phyloP scores from a whole-genome alignment of 148 eudicot species.

The Vaccinium corymbosum region DNA sequence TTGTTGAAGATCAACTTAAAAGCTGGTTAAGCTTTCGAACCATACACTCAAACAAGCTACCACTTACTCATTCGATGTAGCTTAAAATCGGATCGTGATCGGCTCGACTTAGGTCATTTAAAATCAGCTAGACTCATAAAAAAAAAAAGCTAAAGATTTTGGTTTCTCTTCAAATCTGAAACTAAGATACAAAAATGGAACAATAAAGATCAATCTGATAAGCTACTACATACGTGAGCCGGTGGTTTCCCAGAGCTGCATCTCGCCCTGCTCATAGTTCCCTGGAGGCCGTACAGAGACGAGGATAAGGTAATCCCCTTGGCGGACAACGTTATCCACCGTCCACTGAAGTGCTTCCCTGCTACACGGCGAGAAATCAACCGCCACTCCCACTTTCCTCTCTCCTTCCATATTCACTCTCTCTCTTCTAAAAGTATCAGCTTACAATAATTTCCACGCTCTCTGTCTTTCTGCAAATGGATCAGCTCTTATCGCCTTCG shows the following conservation, averaged over 20 bases:
- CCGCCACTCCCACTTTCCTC: slow-evolving; percentile 70
- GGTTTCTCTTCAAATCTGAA: too few species aligned
- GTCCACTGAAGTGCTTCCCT: slow-evolving; percentile 70
- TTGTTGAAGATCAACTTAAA: too few species aligned
- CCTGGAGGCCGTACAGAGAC: slow-evolving; percentile 32
- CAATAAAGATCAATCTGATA: background rate
- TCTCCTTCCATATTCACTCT: slow-evolving; percentile 32
- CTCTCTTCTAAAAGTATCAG: background rate
- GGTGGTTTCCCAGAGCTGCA: slow-evolving; percentile 80
- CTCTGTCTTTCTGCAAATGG: background rate
- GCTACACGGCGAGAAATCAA: slow-evolving; percentile 72
- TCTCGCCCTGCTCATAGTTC: slow-evolving; percentile 52
- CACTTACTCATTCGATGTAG: too few species aligned
- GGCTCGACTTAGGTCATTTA: too few species aligned
- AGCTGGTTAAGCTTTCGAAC: too few species aligned
- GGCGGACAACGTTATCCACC: slow-evolving; percentile 46
- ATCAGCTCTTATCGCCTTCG: background rate
- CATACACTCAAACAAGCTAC: too few species aligned
- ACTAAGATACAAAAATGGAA: background rate
- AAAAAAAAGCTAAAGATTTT: too few species aligned
- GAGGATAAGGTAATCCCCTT: slow-evolving; percentile 69
- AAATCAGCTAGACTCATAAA: too few species aligned
- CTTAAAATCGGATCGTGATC: too few species aligned
- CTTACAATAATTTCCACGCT: background rate
- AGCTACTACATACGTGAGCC: slow-evolving; percentile 62